These are phyloP conservation scores for Stephanodiscus triporus DNA, from an alignment of 108 stramenopile genomes.

Conservation along the genomic window DNA sequence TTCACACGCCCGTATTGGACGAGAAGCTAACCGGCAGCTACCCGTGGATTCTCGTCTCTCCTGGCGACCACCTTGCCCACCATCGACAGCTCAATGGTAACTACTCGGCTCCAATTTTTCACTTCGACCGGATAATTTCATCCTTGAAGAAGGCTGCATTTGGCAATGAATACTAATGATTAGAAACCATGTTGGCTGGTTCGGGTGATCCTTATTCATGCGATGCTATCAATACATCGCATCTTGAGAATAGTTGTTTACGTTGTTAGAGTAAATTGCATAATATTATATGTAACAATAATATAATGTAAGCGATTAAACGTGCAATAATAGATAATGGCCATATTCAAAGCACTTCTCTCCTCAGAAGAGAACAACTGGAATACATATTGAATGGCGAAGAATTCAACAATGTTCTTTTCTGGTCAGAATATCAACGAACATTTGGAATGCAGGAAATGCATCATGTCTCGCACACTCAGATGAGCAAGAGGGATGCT, in stretches of 20 bases:
- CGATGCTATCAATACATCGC: not conserved
- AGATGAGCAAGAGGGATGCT: no score
- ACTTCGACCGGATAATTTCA: slow-evolving; percentile 48
- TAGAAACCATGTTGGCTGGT: not conserved
- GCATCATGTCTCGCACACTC: no score
- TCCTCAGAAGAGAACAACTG: no score
- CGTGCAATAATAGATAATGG: no score
- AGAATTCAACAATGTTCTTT: not conserved
- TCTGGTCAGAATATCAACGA: no score
- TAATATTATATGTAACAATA: not conserved
- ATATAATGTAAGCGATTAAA: not conserved
- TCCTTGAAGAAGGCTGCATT: slow-evolving; percentile 10
- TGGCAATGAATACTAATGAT: not conserved
- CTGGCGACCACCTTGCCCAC: slow-evolving; percentile 61
- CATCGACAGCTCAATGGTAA: slow-evolving; percentile 57
- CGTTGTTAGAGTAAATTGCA: no score
- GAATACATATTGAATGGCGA: not conserved
- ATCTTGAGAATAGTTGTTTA: not conserved
- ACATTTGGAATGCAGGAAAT: no score
- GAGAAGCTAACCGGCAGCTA: slow-evolving; percentile 30
- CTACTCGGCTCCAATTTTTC: slow-evolving; percentile 60
- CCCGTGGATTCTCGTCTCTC: slow-evolving; percentile 52
- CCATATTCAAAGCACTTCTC: no score
- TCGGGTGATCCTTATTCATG: not conserved
- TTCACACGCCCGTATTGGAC: slow-evolving; percentile 63